phyloP scores from a whole-genome alignment of 2,329 filamentous ascomycete genomes.

The Aspergillus melleus region DNA sequence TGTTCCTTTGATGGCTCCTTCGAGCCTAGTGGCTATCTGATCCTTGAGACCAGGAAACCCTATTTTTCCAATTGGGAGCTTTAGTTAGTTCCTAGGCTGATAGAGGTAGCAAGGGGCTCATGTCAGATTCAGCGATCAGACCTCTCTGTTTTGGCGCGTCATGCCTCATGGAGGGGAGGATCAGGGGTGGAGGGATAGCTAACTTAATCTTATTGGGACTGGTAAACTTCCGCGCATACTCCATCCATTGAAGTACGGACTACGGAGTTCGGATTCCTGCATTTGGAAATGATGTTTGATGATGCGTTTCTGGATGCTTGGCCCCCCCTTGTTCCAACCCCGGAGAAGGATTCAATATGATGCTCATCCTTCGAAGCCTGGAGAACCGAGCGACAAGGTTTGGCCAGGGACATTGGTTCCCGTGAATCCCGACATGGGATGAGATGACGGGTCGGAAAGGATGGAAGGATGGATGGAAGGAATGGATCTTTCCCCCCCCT shows the following conservation, averaged over 20 bases:
- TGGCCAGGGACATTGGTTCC: too few species aligned
- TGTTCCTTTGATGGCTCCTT: neutral
- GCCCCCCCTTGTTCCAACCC: neutral
- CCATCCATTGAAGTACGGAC: neutral
- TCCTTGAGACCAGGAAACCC: neutral
- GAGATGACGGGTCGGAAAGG: neutral
- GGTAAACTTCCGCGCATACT: too few species aligned
- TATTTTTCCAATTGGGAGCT: neutral
- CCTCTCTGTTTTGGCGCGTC: neutral
- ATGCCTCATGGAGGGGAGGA: neutral
- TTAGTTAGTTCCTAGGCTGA: neutral
- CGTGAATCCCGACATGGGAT: too few species aligned
- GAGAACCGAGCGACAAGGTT: too few species aligned
- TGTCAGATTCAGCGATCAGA: constrained; percentile 10
- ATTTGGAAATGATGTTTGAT: too few species aligned
- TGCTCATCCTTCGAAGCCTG: neutral
- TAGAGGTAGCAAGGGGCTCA: neutral
- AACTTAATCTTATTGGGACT: too few species aligned
- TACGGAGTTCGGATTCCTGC: neutral
- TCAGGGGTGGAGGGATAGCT: neutral
- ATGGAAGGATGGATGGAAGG: neutral
- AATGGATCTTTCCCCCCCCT: too few species aligned
- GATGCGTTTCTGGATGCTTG: neutral
- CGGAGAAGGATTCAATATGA: neutral
- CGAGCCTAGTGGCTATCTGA: neutral